Evolutionary conservation across 1,139 yeast genomes (phyloP).

Genomic region (Geotrichum reessii): DNA sequence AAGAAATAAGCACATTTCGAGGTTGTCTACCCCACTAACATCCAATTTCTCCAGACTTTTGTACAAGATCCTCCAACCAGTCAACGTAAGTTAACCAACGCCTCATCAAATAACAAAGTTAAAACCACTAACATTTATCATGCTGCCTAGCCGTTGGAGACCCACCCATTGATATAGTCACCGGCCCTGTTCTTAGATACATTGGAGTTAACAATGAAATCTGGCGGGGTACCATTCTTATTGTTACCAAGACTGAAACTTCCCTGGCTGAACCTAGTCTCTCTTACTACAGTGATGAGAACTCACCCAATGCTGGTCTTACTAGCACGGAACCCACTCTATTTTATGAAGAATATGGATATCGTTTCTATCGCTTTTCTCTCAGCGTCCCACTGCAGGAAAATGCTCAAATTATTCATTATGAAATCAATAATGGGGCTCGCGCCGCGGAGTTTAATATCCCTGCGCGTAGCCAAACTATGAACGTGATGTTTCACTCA

Average conservation of each 20-base stretch:
- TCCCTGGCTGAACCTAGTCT: slow-evolving; percentile 19
- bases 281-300: not conserved
- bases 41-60: no score
- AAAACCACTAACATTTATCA: not conserved
- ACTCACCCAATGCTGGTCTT: not conserved
- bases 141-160: slow-evolving; percentile 22
- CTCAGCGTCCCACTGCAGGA: slow-evolving; percentile 40
- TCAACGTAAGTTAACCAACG: not conserved
- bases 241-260: slow-evolving; percentile 48
- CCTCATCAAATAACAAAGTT: not conserved
- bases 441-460: slow-evolving; percentile 47
- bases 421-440: slow-evolving; percentile 42
- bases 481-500: slow-evolving; percentile 77
- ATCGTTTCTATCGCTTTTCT: slow-evolving; percentile 58
- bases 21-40: no score
- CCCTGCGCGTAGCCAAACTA: slow-evolving; percentile 54
- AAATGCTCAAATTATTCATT: slow-evolving; percentile 8
- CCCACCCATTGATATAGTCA: slow-evolving; percentile 46
- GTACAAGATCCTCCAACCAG: no score
- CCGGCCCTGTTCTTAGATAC: slow-evolving; percentile 75
- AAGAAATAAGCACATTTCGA: no score
- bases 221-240: slow-evolving; percentile 61
- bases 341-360: slow-evolving; percentile 45
- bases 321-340: not conserved
- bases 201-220: slow-evolving; percentile 51